phyloP scores from a whole-genome alignment of 169 alveolate genomes.

The Cyclospora cayetanensis region DNA sequence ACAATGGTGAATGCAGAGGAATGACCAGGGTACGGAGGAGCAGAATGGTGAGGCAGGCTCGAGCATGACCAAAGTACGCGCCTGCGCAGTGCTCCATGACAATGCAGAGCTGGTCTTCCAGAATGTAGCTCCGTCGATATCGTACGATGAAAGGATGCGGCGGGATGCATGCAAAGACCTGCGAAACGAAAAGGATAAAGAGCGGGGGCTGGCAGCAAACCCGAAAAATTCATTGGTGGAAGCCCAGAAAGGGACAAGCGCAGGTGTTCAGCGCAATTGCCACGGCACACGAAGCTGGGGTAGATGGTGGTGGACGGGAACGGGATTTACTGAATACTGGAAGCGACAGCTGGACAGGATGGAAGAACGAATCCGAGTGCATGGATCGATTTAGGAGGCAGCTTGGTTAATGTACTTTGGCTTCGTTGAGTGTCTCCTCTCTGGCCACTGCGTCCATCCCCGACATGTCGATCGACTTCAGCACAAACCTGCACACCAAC shows the following conservation, averaged over 20 bases:
- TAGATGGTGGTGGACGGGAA: too few species aligned
- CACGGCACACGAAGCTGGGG: too few species aligned
- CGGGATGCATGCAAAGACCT: constrained; percentile 67
- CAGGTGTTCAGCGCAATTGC: too few species aligned
- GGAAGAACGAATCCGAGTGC: not conserved
- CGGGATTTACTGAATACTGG: not conserved
- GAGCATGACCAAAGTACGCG: not conserved
- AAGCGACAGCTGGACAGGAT: not conserved
- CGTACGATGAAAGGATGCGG: constrained; percentile 92
- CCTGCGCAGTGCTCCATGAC: constrained; percentile 94
- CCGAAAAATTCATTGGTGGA: too few species aligned
- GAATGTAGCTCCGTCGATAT: constrained; percentile 91
- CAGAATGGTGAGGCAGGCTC: not conserved
- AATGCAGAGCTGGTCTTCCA: constrained; percentile 86
- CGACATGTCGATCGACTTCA: constrained; percentile 89
- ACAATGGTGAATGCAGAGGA: not conserved
- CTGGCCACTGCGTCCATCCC: constrained; percentile 81
- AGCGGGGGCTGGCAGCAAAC: not conserved
- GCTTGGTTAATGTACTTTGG: constrained; percentile 83
- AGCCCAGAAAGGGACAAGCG: too few species aligned
- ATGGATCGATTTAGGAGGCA: not conserved
- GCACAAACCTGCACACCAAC: constrained; percentile 76
- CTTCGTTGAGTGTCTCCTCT: constrained; percentile 88
- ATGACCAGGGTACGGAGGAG: not conserved
- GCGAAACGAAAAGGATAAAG: not conserved